Base-by-base conservation (phyloP, 2,329 filamentous ascomycete genomes). In the Aulographum hederae region DNA sequence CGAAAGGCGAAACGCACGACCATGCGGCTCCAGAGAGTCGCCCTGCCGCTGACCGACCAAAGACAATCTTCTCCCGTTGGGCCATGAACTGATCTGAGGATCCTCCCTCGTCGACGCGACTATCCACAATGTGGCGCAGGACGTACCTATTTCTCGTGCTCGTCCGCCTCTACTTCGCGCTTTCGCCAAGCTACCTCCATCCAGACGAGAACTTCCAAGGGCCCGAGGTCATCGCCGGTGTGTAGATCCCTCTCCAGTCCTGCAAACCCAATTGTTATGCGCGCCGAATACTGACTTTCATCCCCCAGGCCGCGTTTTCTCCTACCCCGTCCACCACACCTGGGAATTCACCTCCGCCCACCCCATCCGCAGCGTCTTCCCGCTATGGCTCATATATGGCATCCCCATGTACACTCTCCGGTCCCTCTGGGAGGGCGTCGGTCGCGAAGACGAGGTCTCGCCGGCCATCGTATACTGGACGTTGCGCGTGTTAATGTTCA, bases 181-280 rank as follows among this genome's bases (percentile, higher is more conserved):
- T 95, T 41, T 85, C 78, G 39, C 80, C 89, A 36, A 95, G 86
- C 63, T 98, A 98, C 55, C 70, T 98, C 29, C 89, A 98, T 54
- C 89, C 89, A 4, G 89, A 98, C 60, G 89, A 98, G 65, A 89
- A 95, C 62, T 98, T 98, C 48, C 89, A 98, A 59, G 89, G 89
- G 21, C 89, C 89, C 12, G 89, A 98, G 61, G 77, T 95, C 41
- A 89, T 95, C 48, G 85, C 86, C 47, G 86, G 86, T 94, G 70
- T 43, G 74, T n/a, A n/a, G n/a, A n/a, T n/a, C n/a, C n/a, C n/a
- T n/a, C 59, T 26, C 13, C 21, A 13, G n/a, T n/a, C 15, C 5
- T 14, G n/a, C 14, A 18, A 31, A 19, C 12, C 28, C 26, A 12
- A 30, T 21, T 8, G 28, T 32, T 13, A 18, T 13, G 11, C n/a